Base-by-base conservation (phyloP, 2,329 filamentous ascomycete genomes). In the Aspergillus vadensis region DNA sequence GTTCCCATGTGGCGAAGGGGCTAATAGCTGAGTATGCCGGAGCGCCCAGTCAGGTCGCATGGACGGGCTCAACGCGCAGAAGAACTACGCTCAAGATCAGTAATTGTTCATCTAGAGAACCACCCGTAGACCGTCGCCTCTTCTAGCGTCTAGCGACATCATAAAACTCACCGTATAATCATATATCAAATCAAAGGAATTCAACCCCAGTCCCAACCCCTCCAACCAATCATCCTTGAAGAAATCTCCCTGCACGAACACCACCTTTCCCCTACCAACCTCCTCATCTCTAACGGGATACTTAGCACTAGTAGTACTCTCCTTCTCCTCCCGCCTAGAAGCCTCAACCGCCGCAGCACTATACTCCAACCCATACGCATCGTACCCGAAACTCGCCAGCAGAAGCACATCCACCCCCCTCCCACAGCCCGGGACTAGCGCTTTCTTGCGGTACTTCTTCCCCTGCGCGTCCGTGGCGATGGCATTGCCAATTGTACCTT, bases 351-450 rank as follows among this genome's bases (percentile, higher is more conserved):
- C 61, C 41, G 49, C 41, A 36, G 38, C 55, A 25, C 58, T 61
- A 38, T 61, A 63, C 71, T 96, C 91, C 1, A 96, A 76, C 0
- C 91, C 92, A 69, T 85, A 87, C 1, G 87, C 86, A 75, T 96
- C 89, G 72, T 90, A 94, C 1, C 92, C 92, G 70, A 88, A 85
- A 9, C 85, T 85, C 53, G 87, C 85, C 48, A 96, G 82, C 44
- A 96, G 80, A 15, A 91, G 80, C 1, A 91, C 89, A 77, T 96
- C 92, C 70, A 95, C 89, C 7, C 92, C 92, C 50, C 85, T 84
- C 0, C 92, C 92, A 75, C 91, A 96, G 9, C 91, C 92, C 0
- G 91, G 90, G 0, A 96, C 88, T 9, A 96, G 80, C 1, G 89
- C 91, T 59, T 79, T 80, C 67, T 83, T 84, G 58, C 76, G 17